Evolutionary conservation across 2,329 filamentous ascomycete species (phyloP).

Genomic region (Dendrostoma leiphaemia): DNA sequence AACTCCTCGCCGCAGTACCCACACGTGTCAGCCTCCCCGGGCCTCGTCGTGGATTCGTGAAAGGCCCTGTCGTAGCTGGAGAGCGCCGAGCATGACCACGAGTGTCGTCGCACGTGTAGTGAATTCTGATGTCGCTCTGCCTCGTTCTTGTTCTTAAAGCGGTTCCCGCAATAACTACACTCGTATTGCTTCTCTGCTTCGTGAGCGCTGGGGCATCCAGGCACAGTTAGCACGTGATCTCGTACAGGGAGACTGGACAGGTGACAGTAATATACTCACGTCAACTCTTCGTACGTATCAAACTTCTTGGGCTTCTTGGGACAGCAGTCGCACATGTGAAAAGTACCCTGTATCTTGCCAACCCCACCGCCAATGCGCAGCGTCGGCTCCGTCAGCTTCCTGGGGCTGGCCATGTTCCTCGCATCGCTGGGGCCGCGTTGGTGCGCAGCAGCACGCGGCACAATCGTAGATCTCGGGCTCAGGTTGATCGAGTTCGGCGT

Average conservation of each 20-base stretch:
- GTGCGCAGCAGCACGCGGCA: conserved; percentile 37
- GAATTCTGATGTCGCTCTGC: conserved; percentile 96
- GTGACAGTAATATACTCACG: too few relatives aligned
- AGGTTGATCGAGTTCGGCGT: conserved; percentile 47
- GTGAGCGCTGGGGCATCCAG: conserved; percentile 81
- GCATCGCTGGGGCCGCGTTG: conserved; percentile 45
- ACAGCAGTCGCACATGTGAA: conserved; percentile 84
- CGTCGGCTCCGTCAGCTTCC: conserved; percentile 50
- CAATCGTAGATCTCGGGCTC: conserved; percentile 47
- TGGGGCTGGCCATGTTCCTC: conserved; percentile 43
- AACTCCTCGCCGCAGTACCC: conserved; percentile 97
- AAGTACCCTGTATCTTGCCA: conserved; percentile 52
- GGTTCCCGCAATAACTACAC: conserved; percentile 87
- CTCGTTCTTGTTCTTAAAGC: conserved; percentile 99
- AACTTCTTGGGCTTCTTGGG: conserved; percentile 98
- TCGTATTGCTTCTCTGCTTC: conserved; percentile 96
- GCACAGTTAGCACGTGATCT: too few relatives aligned
- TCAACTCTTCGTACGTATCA: conserved; percentile 77
- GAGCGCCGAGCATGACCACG: conserved; percentile 94
- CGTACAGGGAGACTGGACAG: too few relatives aligned
- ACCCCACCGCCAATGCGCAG: conserved; percentile 37
- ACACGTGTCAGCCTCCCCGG: conserved; percentile 74
- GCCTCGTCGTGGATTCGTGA: conserved; percentile 70
- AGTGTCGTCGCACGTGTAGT: conserved; percentile 85
- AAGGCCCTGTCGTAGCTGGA: conserved; percentile 77